Base-by-base conservation (phyloP, 306 rosid species). In the Amphicarpaea edgeworthii region DNA sequence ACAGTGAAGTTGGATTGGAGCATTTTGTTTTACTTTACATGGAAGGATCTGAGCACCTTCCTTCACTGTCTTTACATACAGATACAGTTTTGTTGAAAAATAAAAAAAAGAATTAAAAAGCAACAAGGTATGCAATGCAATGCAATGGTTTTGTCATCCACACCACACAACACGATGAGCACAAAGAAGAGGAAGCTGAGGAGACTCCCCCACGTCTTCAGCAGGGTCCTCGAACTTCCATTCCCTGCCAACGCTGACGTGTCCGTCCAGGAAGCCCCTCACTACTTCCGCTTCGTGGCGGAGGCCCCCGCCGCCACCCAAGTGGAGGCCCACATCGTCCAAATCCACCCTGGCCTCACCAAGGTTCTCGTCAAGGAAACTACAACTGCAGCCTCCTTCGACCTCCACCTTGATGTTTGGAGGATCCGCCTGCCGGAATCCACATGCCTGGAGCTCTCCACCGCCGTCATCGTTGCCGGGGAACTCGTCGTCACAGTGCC, bases 401-500 rank as follows among this genome's bases (percentile, higher is more conserved):
- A 88, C 49, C 81, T 92, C 1, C 91, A 7, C 40, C 91, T 90
- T 14, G 97, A 92, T 16, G 41, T 92, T 47, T 92, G 97, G 97
- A 85, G 97, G 89, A 86, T 88, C 23, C 87, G 97, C 61, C 77
- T 92, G 59, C 97, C 97, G 38, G 91, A 90, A 63, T 82, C 91
- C 16, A 90, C 97, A 0, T 75, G 84, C 37, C 97, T 93, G 7
- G 97, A 92, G 65, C 86, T 86, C 3, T 89, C 90, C 1, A 90
- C 90, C 38, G 97, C 97, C 12, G 89, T 76, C 11, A 81, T 90
- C 1, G 86, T 65, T 2, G 83, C 77, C 2, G 97, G 97, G 0
- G 90, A 88, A 81, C 96, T 92, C n/a, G 82, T 92, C 4, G 97
- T 92, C 59, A 92, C 91, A 57, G 97, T 92, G 76, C 97, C 97